Base-by-base conservation (phyloP, 129 eudicot species). In the Ambrosia artemisiifolia region DNA sequence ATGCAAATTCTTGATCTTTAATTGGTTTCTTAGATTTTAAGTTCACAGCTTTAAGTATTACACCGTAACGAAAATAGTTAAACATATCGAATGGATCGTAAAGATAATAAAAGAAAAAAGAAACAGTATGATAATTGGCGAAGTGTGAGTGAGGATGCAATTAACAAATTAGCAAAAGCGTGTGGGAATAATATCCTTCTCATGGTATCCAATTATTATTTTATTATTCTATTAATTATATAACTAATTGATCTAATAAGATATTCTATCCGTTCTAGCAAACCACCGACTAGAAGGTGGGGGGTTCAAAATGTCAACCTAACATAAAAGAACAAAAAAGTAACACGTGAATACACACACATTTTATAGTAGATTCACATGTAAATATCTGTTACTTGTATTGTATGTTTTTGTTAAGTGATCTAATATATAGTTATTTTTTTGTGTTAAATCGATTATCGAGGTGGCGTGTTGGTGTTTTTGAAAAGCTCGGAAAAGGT, bases 111-210 rank as follows among this genome's bases (percentile, higher is more conserved):
- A 54, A 8, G 7, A 7, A 56, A 20, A 49, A 34, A 44, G 35
- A 14, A 46, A 0, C 48, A 32, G 7, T 59, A 59, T 55, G 63
- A 33, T 35, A 76, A 2, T 7, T 60, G 44, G 69, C 6, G 46
- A 33, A 44, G 68, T 43, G 8, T 18, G 16, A 11, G 8, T 18
- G 16, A 11, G n/a, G 10, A 16, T 14, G 34, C 48, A 63, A 40
- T 40, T 63, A 62, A 61, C 8, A 51, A 24, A 75, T 53, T 56
- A 61, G 71, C 40, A 67, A 55, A 55, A 57, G 68, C 74, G 69
- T 67, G 74, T 67, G 80, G 69, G 62, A 67, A 75, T 75, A 75
- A 75, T 75, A 67, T 75, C 74, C 66, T 66, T 63, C 18, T 33
- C 30, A 18, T 38, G 63, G 70, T 65, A 50, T 35, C 49, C 49